These are phyloP conservation scores for Ophiostoma novo-ulmi DNA, from an alignment of 2,329 filamentous ascomycete species.

Conservation along the genomic window DNA sequence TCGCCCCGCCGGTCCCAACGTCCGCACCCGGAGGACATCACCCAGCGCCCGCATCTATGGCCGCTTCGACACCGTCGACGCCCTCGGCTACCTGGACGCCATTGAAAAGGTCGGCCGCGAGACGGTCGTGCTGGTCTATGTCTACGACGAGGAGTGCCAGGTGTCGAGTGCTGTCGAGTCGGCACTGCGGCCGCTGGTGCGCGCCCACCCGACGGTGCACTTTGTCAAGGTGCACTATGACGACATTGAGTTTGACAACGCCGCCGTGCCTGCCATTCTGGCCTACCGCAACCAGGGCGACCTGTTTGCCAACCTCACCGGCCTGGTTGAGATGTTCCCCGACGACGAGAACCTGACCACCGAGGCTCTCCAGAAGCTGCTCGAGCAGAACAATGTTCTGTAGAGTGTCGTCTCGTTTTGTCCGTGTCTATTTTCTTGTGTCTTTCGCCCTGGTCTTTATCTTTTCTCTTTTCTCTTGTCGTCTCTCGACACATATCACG, in stretches of 20 bases:
- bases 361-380: slow-evolving; percentile 47
- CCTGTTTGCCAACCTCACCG: slow-evolving; percentile 83
- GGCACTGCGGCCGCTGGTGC: slow-evolving; percentile 69
- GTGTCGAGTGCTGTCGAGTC: slow-evolving; percentile 75
- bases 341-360: slow-evolving; percentile 55
- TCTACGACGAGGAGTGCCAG: slow-evolving; percentile 80
- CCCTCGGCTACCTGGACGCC: slow-evolving; percentile 87
- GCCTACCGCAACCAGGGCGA: slow-evolving; percentile 85
- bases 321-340: slow-evolving; percentile 80
- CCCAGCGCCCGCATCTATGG: slow-evolving; percentile 76
- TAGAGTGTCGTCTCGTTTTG: slow-evolving; percentile 29
- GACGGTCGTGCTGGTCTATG: slow-evolving; percentile 85
- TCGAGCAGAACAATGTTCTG: slow-evolving; percentile 50
- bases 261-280: slow-evolving; percentile 78
- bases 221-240: slow-evolving; percentile 89
- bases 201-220: slow-evolving; percentile 63
- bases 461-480: neutral
- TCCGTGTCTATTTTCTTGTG: neutral
- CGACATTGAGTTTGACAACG: slow-evolving; percentile 90
- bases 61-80: slow-evolving; percentile 76
- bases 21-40: slow-evolving; percentile 63
- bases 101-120: slow-evolving; percentile 82
- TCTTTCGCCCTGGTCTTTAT: neutral
- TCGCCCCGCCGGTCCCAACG: slow-evolving; percentile 34
- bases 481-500: neutral